Conservation (phyloP, 768 basidiomycete genomes). For the Tulasnella calospora region DNA sequence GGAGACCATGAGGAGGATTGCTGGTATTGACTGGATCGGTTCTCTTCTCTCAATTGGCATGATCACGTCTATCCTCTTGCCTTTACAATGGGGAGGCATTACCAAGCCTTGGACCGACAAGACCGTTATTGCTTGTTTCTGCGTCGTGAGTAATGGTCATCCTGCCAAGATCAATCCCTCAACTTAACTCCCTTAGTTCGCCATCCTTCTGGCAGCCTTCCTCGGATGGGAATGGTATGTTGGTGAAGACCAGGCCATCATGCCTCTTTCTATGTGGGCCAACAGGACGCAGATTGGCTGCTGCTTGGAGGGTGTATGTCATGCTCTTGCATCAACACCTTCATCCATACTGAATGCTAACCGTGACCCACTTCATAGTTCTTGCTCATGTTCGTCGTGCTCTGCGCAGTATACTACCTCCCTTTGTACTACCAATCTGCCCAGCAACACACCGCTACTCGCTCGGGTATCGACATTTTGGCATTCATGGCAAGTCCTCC, state of each 20-base stretch:
- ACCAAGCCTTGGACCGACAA: conserved; percentile 39
- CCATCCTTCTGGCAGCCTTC: conserved; percentile 33
- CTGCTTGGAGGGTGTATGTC: conserved; percentile 31
- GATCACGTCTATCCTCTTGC: conserved; percentile 40
- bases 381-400: conserved; percentile 31
- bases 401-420: conserved; percentile 36
- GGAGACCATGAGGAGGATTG: conserved; percentile 26
- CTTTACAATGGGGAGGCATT: conserved; percentile 44
- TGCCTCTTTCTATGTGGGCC: conserved; percentile 37
- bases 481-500: conserved; percentile 33
- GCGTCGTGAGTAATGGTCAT: neutral
- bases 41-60: conserved; percentile 36
- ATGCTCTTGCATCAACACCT: neutral
- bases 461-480: conserved; percentile 39
- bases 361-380: conserved; percentile 21
- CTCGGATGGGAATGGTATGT: conserved; percentile 38
- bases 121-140: conserved; percentile 36
- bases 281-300: conserved; percentile 35
- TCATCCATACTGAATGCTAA: neutral
- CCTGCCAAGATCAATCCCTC: conserved; percentile 29
- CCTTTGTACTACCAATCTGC: conserved; percentile 36
- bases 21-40: conserved; percentile 41
- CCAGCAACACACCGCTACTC: conserved; percentile 35
- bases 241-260: conserved; percentile 37
- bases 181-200: conserved; percentile 29